Evolutionary conservation across 306 rosid genomes (phyloP).

Genomic region (Medicago truncatula): MtrunA17r5.0-ANR NC_053042.1:53417001-53417500

Average conservation of each 20-base stretch:
- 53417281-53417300: neutral
- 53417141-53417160: neutral
- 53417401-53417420: too few species aligned
- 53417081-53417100: conserved; percentile 21
- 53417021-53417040: neutral
- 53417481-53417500: neutral
- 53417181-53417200: conserved; percentile 33
- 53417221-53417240: conserved; percentile 39
- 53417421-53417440: too few species aligned
- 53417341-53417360: too few species aligned
- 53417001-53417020: neutral
- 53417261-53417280: conserved; percentile 50
- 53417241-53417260: conserved; percentile 11
- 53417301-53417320: neutral
- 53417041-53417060: neutral
- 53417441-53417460: too few species aligned
- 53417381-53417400: too few species aligned
- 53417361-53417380: too few species aligned
- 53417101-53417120: conserved; percentile 22
- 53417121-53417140: neutral
- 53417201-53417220: neutral
- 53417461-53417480: too few species aligned
- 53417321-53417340: neutral
- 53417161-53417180: conserved; percentile 20
- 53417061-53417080: neutral